Conservation (phyloP, 2,329 filamentous ascomycete genomes). For the Sarocladium kiliense region DNA sequence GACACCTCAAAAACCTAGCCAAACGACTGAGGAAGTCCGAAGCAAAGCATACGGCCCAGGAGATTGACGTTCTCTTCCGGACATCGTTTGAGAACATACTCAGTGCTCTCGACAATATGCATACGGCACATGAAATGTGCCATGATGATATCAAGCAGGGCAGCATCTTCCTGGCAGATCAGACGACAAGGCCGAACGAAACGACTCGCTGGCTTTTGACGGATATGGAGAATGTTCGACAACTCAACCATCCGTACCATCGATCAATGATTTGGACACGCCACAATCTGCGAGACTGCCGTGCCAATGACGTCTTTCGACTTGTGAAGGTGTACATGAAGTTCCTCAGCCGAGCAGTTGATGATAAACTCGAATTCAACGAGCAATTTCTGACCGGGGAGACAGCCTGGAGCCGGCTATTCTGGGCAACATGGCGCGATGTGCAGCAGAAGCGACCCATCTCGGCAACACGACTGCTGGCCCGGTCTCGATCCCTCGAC, state of each 20-base stretch:
- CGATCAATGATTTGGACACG: constrained; percentile 23
- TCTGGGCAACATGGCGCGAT: constrained; percentile 18
- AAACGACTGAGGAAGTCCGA: constrained; percentile 15
- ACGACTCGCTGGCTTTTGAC: constrained; percentile 23
- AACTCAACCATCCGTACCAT: constrained; percentile 24
- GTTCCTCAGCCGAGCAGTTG: constrained; percentile 21
- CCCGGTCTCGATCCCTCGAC: constrained; percentile 1
- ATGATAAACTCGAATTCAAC: constrained; percentile 19
- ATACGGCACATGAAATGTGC: constrained; percentile 20
- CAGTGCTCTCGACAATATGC: constrained; percentile 19
- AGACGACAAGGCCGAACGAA: constrained; percentile 4
- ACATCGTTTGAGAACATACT: constrained; percentile 24
- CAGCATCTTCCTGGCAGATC: constrained; percentile 22
- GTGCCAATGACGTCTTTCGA: constrained; percentile 25
- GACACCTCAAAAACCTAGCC: constrained; percentile 20
- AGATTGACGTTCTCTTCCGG: constrained; percentile 24
- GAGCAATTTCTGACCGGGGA: constrained; percentile 17
- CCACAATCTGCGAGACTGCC: constrained; percentile 24
- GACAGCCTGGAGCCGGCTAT: constrained; percentile 20
- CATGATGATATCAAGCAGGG: constrained; percentile 28
- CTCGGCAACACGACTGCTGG: constrained; percentile 1
- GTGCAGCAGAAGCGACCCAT: constrained; percentile 9
- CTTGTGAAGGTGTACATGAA: constrained; percentile 24
- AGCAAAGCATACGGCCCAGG: constrained; percentile 14
- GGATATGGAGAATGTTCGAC: constrained; percentile 26